Conservation (phyloP, 768 basidiomycete genomes). For the Xanthoconium stramineum region DNA sequence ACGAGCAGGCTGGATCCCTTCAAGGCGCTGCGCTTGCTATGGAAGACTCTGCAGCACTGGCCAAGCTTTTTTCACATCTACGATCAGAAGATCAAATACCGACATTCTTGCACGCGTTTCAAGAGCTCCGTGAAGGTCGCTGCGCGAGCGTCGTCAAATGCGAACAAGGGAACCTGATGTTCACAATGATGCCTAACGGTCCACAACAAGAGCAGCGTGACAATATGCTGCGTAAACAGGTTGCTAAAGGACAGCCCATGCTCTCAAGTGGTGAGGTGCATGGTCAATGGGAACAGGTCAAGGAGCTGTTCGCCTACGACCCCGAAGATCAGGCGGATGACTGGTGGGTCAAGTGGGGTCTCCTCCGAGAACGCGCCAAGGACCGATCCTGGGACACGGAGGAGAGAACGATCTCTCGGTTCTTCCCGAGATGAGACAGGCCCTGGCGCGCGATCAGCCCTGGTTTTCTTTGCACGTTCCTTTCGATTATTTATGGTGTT, state of each 20-base stretch:
- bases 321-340: slow-evolving; percentile 57
- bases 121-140: slow-evolving; percentile 56
- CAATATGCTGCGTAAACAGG: slow-evolving; percentile 34
- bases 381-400: slow-evolving; percentile 19
- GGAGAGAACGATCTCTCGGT: slow-evolving; percentile 11
- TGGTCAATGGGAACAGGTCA: slow-evolving; percentile 50
- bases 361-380: slow-evolving; percentile 39
- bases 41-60: slow-evolving; percentile 62
- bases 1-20: slow-evolving; percentile 47
- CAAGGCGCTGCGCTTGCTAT: slow-evolving; percentile 51
- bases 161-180: slow-evolving; percentile 43
- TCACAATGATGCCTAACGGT: slow-evolving; percentile 44
- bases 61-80: slow-evolving; percentile 55
- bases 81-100: slow-evolving; percentile 45
- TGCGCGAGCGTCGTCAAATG: slow-evolving; percentile 43
- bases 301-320: slow-evolving; percentile 49
- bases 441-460: background rate
- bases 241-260: slow-evolving; percentile 45
- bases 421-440: background rate
- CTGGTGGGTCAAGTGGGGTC: slow-evolving; percentile 63
- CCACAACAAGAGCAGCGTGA: slow-evolving; percentile 46
- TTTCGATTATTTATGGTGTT: background rate
- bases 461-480: background rate
- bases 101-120: slow-evolving; percentile 50
- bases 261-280: slow-evolving; percentile 28